phyloP scores from a whole-genome alignment of 305 asterid genomes.

The Fraxinus baroniana region DNA sequence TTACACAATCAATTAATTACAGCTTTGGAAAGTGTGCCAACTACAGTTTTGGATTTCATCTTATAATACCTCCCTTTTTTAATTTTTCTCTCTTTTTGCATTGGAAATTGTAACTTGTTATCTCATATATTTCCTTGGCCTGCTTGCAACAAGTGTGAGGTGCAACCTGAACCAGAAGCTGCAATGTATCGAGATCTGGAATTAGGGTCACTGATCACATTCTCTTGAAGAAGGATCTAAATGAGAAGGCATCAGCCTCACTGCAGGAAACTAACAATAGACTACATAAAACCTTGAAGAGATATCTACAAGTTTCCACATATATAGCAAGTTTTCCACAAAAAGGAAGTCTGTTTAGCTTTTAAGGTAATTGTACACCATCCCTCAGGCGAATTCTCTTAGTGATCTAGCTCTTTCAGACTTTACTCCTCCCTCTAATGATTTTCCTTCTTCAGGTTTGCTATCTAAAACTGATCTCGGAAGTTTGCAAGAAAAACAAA shows the following conservation, averaged over 20 bases:
- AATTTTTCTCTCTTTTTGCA: not conserved
- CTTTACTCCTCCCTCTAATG: not conserved
- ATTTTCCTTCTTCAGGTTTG: not conserved
- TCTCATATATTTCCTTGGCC: not conserved
- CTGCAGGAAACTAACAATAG: slow-evolving; percentile 7
- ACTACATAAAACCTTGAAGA: slow-evolving; percentile 13
- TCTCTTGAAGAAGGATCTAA: not conserved
- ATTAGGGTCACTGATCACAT: not conserved
- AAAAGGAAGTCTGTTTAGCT: not conserved
- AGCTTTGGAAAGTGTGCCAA: not conserved
- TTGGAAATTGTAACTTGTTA: not conserved
- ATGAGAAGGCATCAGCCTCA: not conserved
- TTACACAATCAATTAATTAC: not conserved
- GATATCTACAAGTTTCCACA: not conserved
- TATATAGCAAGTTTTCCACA: not conserved
- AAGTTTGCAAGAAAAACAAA: not conserved
- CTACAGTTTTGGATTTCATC: not conserved
- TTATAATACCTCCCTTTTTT: not conserved
- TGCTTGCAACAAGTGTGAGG: not conserved
- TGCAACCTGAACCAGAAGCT: not conserved
- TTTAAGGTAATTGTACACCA: not conserved
- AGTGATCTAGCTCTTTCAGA: slow-evolving; percentile 1
- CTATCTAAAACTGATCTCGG: slow-evolving; percentile 1
- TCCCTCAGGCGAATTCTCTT: slow-evolving; percentile 1
- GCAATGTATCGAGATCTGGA: not conserved